phyloP scores from a whole-genome alignment of 2,329 filamentous ascomycete species.

The Blastomyces emzantsi region DNA sequence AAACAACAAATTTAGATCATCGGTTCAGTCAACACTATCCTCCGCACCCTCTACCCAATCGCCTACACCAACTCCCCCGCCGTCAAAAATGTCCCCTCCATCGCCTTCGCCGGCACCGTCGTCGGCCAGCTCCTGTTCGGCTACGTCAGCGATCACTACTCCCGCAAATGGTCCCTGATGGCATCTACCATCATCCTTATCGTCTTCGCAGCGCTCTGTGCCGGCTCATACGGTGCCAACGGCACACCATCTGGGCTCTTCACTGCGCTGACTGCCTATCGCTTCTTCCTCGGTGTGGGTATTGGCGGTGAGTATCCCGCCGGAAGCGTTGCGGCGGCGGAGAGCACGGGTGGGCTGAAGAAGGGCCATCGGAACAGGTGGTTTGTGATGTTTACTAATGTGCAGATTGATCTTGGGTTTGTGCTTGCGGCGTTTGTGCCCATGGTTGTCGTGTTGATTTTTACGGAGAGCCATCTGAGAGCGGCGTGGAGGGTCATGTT shows the following conservation, averaged over 20 bases:
- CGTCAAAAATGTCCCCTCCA: constrained; percentile 65
- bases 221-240: constrained; percentile 65
- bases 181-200: constrained; percentile 75
- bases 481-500: constrained; percentile 76
- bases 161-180: constrained; percentile 71
- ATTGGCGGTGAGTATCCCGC: constrained; percentile 54
- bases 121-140: constrained; percentile 27
- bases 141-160: constrained; percentile 62
- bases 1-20: constrained; percentile 51
- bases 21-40: constrained; percentile 73
- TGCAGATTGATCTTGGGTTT: constrained; percentile 78
- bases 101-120: constrained; percentile 49
- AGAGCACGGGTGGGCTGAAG: constrained; percentile 75
- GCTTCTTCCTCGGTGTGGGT: constrained; percentile 74
- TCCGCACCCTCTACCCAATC: constrained; percentile 57
- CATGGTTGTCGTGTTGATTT: constrained; percentile 53
- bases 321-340: constrained; percentile 73
- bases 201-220: constrained; percentile 69
- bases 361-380: constrained; percentile 73
- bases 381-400: constrained; percentile 87
- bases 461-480: constrained; percentile 54
- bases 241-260: constrained; percentile 64
- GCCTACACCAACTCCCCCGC: constrained; percentile 62
- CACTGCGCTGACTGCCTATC: constrained; percentile 68
- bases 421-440: constrained; percentile 72